Conservation (phyloP, 106 monocot genomes). For the Dioscorea dumetorum region DNA sequence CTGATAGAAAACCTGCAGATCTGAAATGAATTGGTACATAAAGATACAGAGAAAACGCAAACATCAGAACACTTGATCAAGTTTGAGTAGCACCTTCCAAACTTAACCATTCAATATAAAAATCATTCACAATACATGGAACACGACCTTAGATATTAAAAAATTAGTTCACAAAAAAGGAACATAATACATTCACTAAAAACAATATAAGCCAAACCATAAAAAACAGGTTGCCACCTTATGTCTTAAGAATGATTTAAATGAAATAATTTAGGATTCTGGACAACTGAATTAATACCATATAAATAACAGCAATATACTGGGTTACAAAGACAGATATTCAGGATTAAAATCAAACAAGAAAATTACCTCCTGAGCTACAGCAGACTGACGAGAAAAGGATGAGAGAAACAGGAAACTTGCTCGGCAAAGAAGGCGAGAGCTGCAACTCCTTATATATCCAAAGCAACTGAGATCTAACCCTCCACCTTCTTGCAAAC, state of each 20-base stretch:
- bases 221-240: not conserved
- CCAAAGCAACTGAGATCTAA: slow-evolving; percentile 13
- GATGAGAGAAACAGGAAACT: not conserved
- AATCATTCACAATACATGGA: too few relatives aligned
- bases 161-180: too few relatives aligned
- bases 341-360: not conserved
- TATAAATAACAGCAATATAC: not conserved
- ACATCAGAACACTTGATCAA: too few relatives aligned
- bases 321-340: not conserved
- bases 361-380: not conserved
- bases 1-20: too few relatives aligned
- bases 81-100: too few relatives aligned
- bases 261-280: not conserved
- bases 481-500: not conserved
- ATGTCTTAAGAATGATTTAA: not conserved
- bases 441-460: slow-evolving; percentile 9
- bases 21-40: too few relatives aligned
- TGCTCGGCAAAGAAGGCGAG: not conserved
- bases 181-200: too few relatives aligned
- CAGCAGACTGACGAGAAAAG: not conserved
- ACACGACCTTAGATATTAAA: too few relatives aligned
- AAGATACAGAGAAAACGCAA: too few relatives aligned
- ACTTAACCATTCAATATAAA: too few relatives aligned
- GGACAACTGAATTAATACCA: not conserved
- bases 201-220: too few relatives aligned